These are phyloP conservation scores for Neurospora sp. DNA, from an alignment of 495 filamentous ascomycete genomes.

Conservation along the genomic window DNA sequence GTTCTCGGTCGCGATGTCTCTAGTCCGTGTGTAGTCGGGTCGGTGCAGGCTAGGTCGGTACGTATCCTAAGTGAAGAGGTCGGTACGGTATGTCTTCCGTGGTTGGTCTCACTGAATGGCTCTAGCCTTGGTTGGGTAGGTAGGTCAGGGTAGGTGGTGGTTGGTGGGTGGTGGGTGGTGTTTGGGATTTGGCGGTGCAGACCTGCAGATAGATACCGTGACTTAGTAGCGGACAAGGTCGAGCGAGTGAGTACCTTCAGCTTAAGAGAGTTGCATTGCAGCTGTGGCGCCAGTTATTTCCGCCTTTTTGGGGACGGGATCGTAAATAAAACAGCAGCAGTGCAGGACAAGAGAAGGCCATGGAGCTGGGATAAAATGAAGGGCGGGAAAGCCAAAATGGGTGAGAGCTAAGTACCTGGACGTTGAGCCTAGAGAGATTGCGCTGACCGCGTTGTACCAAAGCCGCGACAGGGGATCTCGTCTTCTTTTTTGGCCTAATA, in stretches of 20 bases:
- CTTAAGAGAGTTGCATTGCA: neutral
- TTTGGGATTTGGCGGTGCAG: neutral
- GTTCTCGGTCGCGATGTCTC: neutral
- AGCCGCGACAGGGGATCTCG: neutral
- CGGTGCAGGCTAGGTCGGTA: neutral
- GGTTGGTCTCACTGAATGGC: neutral
- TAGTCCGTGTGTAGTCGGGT: neutral
- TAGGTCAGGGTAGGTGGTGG: neutral
- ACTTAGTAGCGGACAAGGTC: neutral
- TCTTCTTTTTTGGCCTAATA: neutral
- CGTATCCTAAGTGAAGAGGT: slow-evolving; percentile 1
- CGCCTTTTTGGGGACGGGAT: neutral
- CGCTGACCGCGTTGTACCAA: neutral
- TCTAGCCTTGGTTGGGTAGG: neutral
- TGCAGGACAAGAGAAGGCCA: neutral
- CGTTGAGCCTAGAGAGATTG: neutral
- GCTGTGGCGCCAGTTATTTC: neutral
- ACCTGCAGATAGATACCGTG: neutral
- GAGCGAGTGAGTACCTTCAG: neutral
- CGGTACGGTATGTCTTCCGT: neutral
- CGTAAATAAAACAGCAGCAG: neutral
- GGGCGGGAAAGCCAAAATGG: neutral
- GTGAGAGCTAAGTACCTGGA: neutral
- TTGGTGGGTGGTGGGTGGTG: neutral
- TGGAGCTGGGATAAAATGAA: neutral